These are phyloP conservation scores for Remersonia thermophila DNA, from an alignment of 2,329 filamentous ascomycete species.

Conservation along the genomic window DNA sequence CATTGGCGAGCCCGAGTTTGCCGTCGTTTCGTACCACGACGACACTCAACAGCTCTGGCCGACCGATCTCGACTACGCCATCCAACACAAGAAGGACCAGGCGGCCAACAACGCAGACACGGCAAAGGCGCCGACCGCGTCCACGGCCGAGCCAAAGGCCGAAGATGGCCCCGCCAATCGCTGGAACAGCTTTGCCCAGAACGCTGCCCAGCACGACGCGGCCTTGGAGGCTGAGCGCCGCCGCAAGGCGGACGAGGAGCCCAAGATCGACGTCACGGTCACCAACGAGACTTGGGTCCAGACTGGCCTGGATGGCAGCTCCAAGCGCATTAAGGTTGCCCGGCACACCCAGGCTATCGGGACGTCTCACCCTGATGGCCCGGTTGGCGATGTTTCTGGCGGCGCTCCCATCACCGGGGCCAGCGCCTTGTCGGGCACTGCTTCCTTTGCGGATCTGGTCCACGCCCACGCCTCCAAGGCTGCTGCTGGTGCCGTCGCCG, in stretches of 20 bases:
- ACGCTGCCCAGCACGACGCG: slow-evolving; percentile 12
- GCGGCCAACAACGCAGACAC: slow-evolving; percentile 3
- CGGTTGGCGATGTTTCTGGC: too few species aligned
- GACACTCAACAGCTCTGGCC: slow-evolving; percentile 75
- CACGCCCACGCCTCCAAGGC: too few species aligned
- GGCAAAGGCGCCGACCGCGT: too few species aligned
- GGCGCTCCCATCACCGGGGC: too few species aligned
- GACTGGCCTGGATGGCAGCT: slow-evolving; percentile 25
- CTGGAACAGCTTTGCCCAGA: slow-evolving; percentile 15
- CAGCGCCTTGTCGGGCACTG: too few species aligned
- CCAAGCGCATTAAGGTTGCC: slow-evolving; percentile 30
- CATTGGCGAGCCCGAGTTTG: slow-evolving; percentile 49
- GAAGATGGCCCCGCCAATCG: neutral
- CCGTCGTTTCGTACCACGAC: slow-evolving; percentile 57
- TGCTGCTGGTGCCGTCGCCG: too few species aligned
- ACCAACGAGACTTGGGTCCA: slow-evolving; percentile 30
- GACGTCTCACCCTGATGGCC: too few species aligned
- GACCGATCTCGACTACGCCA: slow-evolving; percentile 68
- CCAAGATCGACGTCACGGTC: slow-evolving; percentile 13
- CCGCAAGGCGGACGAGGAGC: slow-evolving; percentile 19
- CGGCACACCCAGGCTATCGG: slow-evolving; percentile 12
- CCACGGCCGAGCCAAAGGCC: neutral
- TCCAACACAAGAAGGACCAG: slow-evolving; percentile 25
- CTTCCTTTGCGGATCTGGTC: too few species aligned
- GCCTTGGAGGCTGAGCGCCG: slow-evolving; percentile 18